Conservation (phyloP, 1,284 basidiomycete genomes). For the Phaffia rhodozyma region DNA sequence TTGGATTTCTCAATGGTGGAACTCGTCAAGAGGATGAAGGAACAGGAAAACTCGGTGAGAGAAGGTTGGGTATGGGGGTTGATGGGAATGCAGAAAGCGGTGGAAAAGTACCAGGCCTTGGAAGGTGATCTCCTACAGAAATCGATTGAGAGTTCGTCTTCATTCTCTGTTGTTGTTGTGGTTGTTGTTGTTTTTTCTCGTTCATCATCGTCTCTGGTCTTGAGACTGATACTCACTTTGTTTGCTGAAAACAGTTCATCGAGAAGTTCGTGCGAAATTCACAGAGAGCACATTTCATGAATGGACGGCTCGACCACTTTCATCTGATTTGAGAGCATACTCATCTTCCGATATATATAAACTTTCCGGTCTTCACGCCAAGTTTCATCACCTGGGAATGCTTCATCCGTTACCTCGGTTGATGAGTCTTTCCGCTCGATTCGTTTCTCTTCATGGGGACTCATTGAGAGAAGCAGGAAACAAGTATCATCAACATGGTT, state of each 20-base stretch:
- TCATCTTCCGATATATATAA: conserved; percentile 1
- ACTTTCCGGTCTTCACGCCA: neutral
- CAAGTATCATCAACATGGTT: conserved; percentile 2
- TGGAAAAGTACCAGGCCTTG: conserved; percentile 1
- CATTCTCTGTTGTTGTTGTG: neutral
- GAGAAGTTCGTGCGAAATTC: conserved; percentile 1
- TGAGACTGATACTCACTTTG: neutral
- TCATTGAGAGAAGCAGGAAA: neutral
- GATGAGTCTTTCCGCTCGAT: neutral
- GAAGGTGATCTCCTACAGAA: neutral
- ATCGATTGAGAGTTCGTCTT: neutral
- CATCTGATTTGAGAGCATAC: neutral
- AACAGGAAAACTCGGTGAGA: neutral
- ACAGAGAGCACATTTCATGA: neutral
- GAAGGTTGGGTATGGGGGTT: conserved; percentile 2
- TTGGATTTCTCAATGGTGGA: conserved; percentile 41
- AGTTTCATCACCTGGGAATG: neutral
- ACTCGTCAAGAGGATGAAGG: conserved; percentile 20
- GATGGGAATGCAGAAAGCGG: neutral
- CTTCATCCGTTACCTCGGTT: neutral
- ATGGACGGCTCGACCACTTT: neutral
- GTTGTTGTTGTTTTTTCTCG: neutral
- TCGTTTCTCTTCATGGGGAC: neutral
- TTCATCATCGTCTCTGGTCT: neutral
- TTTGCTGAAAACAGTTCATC: neutral